Conservation (phyloP, 192 early-diverging fungal genomes). For the Podila horticola region DNA sequence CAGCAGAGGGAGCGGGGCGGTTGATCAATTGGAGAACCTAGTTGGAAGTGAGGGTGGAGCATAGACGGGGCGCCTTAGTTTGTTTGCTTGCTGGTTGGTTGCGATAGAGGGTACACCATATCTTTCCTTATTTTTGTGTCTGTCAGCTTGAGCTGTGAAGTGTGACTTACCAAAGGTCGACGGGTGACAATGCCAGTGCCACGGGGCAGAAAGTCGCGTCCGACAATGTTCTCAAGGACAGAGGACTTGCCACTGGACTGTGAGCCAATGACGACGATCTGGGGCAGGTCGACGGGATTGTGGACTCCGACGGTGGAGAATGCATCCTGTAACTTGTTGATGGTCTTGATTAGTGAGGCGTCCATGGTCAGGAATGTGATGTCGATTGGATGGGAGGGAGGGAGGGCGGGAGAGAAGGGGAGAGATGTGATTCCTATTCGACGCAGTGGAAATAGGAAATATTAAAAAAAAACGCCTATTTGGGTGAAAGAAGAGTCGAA, state of each 20-base stretch:
- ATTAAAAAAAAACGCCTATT: too few relatives aligned
- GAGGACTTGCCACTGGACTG: constrained; percentile 95
- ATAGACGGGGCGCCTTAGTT: background rate
- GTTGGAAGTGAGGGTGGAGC: background rate
- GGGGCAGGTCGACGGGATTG: constrained; percentile 90
- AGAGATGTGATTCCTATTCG: background rate
- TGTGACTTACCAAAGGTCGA: constrained; percentile 80
- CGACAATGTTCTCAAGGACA: constrained; percentile 99
- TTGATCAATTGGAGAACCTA: constrained; percentile 96
- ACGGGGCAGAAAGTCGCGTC: constrained; percentile 97
- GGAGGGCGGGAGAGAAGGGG: background rate
- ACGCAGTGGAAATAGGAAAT: background rate
- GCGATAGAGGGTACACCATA: background rate
- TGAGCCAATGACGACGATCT: constrained; percentile 89
- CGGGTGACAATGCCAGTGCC: constrained; percentile 98
- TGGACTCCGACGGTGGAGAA: constrained; percentile 90
- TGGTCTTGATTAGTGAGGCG: constrained; percentile 62
- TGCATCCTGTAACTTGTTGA: constrained; percentile 91
- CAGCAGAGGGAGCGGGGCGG: constrained; percentile 68
- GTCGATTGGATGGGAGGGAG: background rate
- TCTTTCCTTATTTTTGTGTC: too few relatives aligned
- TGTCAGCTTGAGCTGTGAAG: background rate
- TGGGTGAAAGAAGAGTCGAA: background rate
- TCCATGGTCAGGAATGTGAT: constrained; percentile 50
- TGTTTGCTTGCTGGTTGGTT: background rate